A percentile compares a stretch with the other conserved stretches of the same genome.
Conservation (phyloP, 2,329 filamentous ascomycete species). For the Cladophialophora bantiana region DNA sequence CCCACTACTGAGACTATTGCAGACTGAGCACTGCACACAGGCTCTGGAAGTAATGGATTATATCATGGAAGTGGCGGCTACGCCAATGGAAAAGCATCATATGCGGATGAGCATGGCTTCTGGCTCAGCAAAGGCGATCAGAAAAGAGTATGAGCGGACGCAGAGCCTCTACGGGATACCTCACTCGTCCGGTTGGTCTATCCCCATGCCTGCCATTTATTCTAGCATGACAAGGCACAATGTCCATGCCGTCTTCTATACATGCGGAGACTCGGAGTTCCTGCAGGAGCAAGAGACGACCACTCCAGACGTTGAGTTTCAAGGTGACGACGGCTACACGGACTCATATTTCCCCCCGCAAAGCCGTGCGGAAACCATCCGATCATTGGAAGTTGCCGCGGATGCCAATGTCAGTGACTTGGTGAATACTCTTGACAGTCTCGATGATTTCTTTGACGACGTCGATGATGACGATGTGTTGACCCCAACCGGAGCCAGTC, state of each 20-base stretch:
- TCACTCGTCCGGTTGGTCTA: constrained; percentile 93
- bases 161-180: constrained; percentile 97
- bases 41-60: constrained; percentile 91
- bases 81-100: constrained; percentile 91
- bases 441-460: constrained; percentile 84
- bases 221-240: constrained; percentile 86
- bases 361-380: constrained; percentile 82
- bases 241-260: constrained; percentile 95
- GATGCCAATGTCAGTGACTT: constrained; percentile 80
- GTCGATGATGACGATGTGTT: constrained; percentile 54
- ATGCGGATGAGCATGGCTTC: constrained; percentile 98
- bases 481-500: constrained; percentile 46
- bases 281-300: constrained; percentile 69
- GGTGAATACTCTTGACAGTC: constrained; percentile 76
- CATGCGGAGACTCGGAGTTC: constrained; percentile 73
- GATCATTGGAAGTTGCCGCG: constrained; percentile 74
- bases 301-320: constrained; percentile 90
- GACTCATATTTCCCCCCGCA: constrained; percentile 77
- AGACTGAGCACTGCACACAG: constrained; percentile 92
- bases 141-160: constrained; percentile 93
- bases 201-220: constrained; percentile 89
- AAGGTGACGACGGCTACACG: constrained; percentile 84
- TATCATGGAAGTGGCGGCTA: constrained; percentile 92
- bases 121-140: constrained; percentile 80
- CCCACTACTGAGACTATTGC: constrained; percentile 83